These are phyloP conservation scores for Dendrobium officinale DNA, from an alignment of 106 monocot genomes.

Conservation along the genomic window DNA sequence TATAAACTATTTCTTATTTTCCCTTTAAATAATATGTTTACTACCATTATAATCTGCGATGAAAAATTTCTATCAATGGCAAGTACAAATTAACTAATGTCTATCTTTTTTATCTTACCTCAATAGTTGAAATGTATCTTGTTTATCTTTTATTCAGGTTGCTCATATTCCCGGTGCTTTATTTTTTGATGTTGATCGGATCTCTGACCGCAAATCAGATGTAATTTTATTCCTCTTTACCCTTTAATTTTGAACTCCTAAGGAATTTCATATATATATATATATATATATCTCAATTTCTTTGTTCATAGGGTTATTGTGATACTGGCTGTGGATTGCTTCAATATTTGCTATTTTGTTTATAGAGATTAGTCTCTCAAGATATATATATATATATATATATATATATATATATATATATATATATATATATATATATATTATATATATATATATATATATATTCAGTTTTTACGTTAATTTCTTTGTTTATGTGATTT, in stretches of 20 bases:
- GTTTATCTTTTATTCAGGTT: slow-evolving; percentile 34
- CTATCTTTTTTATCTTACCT: not conserved
- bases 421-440: too few relatives aligned
- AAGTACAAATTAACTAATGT: not conserved
- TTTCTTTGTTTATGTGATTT: not conserved
- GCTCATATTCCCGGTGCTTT: slow-evolving; percentile 95
- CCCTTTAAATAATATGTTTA: not conserved
- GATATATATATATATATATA: too few relatives aligned
- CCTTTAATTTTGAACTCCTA: too few relatives aligned
- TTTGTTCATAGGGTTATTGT: not conserved
- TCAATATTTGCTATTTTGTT: not conserved
- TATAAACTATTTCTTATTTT: too few relatives aligned
- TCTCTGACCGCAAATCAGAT: slow-evolving; percentile 70
- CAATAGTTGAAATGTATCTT: not conserved
- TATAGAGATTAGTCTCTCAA: too few relatives aligned
- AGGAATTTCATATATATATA: too few relatives aligned
- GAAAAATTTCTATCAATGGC: not conserved
- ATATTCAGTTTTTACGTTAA: too few relatives aligned
- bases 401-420: too few relatives aligned
- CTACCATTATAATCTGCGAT: not conserved
- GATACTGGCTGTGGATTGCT: not conserved
- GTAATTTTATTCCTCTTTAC: slow-evolving; percentile 29
- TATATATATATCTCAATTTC: too few relatives aligned
- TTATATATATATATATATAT: too few relatives aligned
- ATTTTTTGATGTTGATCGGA: slow-evolving; percentile 96